Percentiles rank a stretch among this genome's conserved stretches.
These are phyloP conservation scores for Eimeria sp. DNA, from an alignment of 169 alveolate genomes.

Conservation along the genomic window DNA sequence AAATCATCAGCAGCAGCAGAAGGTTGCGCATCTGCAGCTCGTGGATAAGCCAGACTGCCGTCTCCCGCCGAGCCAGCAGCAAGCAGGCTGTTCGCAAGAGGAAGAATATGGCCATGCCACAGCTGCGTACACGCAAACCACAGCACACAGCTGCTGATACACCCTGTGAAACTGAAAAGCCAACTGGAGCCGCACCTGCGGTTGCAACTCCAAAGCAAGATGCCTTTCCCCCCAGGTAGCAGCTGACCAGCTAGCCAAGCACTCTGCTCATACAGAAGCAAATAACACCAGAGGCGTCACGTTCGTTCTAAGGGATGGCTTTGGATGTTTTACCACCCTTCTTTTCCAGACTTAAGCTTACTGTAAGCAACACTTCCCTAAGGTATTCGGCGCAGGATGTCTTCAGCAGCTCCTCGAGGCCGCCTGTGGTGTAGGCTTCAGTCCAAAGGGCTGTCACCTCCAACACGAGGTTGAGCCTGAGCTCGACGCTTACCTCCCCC, in stretches of 20 bases:
- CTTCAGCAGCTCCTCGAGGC: slow-evolving; percentile 24
- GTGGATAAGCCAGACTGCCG: neutral
- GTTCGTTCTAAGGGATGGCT: neutral
- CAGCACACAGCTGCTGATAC: neutral
- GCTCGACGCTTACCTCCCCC: neutral
- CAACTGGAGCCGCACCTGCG: no score
- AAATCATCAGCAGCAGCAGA: neutral
- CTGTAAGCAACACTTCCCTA: neutral
- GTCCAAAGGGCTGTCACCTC: slow-evolving; percentile 5
- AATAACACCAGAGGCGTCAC: neutral
- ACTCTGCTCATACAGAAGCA: neutral
- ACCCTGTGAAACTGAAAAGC: neutral
- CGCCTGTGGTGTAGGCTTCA: neutral
- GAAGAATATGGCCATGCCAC: slow-evolving; percentile 41
- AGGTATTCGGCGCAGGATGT: neutral
- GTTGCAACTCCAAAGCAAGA: neutral
- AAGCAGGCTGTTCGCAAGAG: neutral
- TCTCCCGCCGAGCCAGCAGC: neutral
- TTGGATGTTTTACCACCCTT: neutral
- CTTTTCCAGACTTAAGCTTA: neutral
- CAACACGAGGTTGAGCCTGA: neutral
- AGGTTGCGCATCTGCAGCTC: neutral
- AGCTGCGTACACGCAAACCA: slow-evolving; percentile 5
- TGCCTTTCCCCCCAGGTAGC: neutral
- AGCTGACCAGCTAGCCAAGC: neutral